Conservation (phyloP, 768 basidiomycete species). For the Lepiota brunneoincarnata region DNA sequence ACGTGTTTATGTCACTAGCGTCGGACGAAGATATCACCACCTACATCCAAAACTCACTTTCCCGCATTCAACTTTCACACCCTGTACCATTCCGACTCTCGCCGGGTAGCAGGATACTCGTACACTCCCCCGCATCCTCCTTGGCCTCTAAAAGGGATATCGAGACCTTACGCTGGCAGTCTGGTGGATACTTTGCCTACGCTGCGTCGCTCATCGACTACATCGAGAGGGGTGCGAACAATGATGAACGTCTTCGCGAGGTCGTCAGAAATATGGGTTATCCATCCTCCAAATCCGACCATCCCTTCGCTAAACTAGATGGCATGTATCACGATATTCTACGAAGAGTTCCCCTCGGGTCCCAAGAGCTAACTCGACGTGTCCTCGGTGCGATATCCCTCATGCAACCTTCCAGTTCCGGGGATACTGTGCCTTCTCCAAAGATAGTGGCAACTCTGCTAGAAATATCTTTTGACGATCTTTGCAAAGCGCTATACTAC, state of each 20-base stretch:
- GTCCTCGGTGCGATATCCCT: slow-evolving; percentile 1
- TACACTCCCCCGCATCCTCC: too few species aligned
- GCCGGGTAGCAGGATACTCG: too few species aligned
- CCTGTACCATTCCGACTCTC: too few species aligned
- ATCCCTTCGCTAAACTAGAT: not conserved
- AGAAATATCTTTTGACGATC: not conserved
- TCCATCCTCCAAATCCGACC: not conserved
- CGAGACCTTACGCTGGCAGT: not conserved
- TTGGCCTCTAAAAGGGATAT: too few species aligned
- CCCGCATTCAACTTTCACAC: not conserved
- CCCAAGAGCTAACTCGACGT: not conserved
- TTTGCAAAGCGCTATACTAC: not conserved
- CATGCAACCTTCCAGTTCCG: slow-evolving; percentile 4
- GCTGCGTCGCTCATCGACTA: not conserved
- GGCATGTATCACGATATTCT: not conserved
- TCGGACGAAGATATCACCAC: not conserved
- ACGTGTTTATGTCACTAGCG: not conserved
- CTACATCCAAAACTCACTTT: not conserved
- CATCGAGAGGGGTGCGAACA: not conserved
- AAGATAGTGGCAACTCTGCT: not conserved
- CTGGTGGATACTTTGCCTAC: not conserved
- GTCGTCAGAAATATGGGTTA: not conserved
- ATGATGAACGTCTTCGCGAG: not conserved
- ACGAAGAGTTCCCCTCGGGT: not conserved
- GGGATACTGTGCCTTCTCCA: not conserved